Base-by-base conservation (phyloP, 1,139 yeast species). In the Yamadazyma sp. region DNA sequence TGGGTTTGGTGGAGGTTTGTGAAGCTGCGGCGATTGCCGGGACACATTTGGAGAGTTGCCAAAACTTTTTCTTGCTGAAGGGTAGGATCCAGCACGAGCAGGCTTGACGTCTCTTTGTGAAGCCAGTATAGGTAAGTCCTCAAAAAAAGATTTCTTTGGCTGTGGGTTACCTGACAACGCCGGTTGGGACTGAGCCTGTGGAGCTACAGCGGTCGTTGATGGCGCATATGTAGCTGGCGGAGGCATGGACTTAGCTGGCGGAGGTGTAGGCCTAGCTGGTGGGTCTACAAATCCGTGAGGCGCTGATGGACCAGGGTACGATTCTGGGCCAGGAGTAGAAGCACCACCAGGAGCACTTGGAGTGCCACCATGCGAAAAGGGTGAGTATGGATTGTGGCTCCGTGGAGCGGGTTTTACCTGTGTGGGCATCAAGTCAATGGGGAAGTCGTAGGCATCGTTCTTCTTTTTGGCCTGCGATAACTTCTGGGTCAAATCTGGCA, bases 381-480 rank as follows among this genome's bases (percentile, higher is more conserved):
- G 22, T 6, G 27, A 56, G 47, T 64, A 65, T 45, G 58, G 61
- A 27, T 44, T 63, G 31, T 42, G 52, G 14, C 46, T 17, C 41
- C 73, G 56, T 3, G 66, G 53, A 3, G 71, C 71, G 2, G 73
- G 73, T 40, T 55, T 65, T 3, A 60, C 48, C 22, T 54, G 58
- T 2, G 28, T 16, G 2, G 74, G 67, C 20, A 86, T 64, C 37
- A 87, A 61, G 39, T 73, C 81, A 29, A 75, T 65, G 1, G 96
- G 96, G 50, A 87, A 81, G 56, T 87, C 96, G 54, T 86, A 87
- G 1, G 88, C 87, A 61, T 83, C 87, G 14, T 82, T 75, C 51
- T 79, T 81, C 52, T 75, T 74, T 56, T 81, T 81, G 17, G 69
- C 69, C 17, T 61, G 61, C 33, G 68, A 71, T 12, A 78, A 55